Conservation (phyloP, 192 early-diverging fungal genomes). For the Thamnidium elegans region DNA sequence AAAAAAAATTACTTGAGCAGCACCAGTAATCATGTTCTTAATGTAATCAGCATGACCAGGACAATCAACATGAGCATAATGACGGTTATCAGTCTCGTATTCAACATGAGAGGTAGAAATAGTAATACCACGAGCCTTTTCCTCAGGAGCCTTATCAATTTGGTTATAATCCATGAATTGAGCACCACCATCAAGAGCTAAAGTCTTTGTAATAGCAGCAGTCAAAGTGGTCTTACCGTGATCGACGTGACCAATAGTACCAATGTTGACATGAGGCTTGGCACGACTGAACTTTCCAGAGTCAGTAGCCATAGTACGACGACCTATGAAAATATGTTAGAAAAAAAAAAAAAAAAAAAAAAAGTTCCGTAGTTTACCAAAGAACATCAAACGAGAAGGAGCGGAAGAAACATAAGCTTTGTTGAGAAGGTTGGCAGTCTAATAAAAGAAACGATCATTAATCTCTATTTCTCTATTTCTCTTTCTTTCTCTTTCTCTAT, state of each 20-base stretch:
- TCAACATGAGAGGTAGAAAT: conserved; percentile 97
- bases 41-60: conserved; percentile 99
- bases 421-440: conserved; percentile 36
- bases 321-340: conserved; percentile 12
- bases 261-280: conserved; percentile 99
- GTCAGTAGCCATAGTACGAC: conserved; percentile 49
- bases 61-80: conserved; percentile 97
- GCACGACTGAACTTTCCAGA: conserved; percentile 65
- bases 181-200: conserved; percentile 74
- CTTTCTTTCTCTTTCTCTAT: background rate
- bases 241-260: conserved; percentile 98
- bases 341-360: background rate
- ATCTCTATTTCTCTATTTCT: background rate
- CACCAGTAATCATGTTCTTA: conserved; percentile 99
- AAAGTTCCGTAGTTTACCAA: conserved; percentile 17
- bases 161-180: conserved; percentile 94
- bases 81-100: conserved; percentile 86
- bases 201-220: conserved; percentile 97
- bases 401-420: conserved; percentile 29
- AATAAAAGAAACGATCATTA: background rate
- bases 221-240: conserved; percentile 99
- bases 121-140: conserved; percentile 97
- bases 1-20: conserved; percentile 70
- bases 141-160: conserved; percentile 98
- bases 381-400: conserved; percentile 30